Evolutionary conservation across 2,329 filamentous ascomycete genomes (phyloP).

Genomic region (Cladosporium sp.): DNA sequence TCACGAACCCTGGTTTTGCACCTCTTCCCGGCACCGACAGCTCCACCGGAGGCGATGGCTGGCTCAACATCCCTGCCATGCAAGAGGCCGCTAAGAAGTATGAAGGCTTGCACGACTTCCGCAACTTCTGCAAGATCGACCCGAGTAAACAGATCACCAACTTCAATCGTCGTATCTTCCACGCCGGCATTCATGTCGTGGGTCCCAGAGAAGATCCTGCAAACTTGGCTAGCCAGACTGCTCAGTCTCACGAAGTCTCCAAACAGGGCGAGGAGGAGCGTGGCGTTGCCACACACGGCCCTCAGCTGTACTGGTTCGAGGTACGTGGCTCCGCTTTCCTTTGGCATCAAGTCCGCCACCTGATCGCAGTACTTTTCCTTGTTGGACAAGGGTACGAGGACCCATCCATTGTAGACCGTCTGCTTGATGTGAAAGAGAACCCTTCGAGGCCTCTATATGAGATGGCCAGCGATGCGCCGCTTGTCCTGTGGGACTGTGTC

Average conservation of each 20-base stretch:
- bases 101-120: conserved; percentile 84
- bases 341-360: conserved; percentile 96
- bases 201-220: conserved; percentile 35
- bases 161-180: conserved; percentile 74
- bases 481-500: conserved; percentile 94
- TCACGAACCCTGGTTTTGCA: conserved; percentile 85
- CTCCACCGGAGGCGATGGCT: conserved; percentile 53
- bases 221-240: conserved; percentile 11
- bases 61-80: conserved; percentile 87
- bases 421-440: conserved; percentile 68
- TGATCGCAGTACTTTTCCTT: conserved; percentile 88
- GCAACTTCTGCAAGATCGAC: conserved; percentile 96
- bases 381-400: conserved; percentile 83
- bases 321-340: conserved; percentile 89
- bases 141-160: conserved; percentile 82
- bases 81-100: conserved; percentile 72
- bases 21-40: conserved; percentile 50
- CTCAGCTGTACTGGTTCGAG: conserved; percentile 81
- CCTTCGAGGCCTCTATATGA: conserved; percentile 80
- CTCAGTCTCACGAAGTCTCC: not conserved
- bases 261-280: not conserved
- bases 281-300: conserved; percentile 13
- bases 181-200: conserved; percentile 72
- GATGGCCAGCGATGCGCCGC: conserved; percentile 83
- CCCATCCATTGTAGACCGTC: conserved; percentile 65